Base-by-base conservation (phyloP, 352 stramenopile species). In the Phytophthora constricta region DNA sequence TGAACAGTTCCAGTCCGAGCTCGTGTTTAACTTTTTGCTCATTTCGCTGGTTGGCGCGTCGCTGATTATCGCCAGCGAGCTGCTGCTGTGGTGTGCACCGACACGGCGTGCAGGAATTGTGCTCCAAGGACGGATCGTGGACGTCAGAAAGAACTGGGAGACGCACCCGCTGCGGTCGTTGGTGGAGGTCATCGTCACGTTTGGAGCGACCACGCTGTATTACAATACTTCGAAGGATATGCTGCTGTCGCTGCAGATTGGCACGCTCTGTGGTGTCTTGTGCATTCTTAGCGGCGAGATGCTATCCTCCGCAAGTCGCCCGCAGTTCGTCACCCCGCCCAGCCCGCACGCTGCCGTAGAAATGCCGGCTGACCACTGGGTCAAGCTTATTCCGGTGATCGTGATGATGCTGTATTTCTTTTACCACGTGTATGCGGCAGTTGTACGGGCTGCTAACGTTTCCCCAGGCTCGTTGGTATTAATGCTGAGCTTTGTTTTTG, bases 21-120 rank as follows among this genome's bases (percentile, higher is more conserved):
- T 92, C 11, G 83, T 87, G 31, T 84, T 89, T 46, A 83, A 86
- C 46, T 95, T 86, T 48, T 39, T 93, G 41, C 57, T 93, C 25
- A 92, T 88, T 26, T 90, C 80, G 9, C 76, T 95, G 1, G 81
- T 94, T 8, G 84, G 86, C 3, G 70, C 90, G 8, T 93, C 84
- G 34, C 69, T 93, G 11, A 87, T 94, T 28, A 76, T 95, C 39
- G 82, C 83, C 20, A 93, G 87, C 65, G 82, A 95, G 47, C 58
- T 93, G 33, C 61, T 95, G 52, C 68, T 93, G 22, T 50, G 93
- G 16, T 95, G 88, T 56, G 72, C 76, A 16, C 82, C 86, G 0
- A 92, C 87, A 16, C 70, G 87, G 5, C 67, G 70, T 22, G 74
- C 69, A 26, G 84, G 87, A 3, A 75, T 93, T 62, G 66, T 85